Base-by-base conservation (phyloP, 805 yeast genomes). In the Wickerhamiella kurtzmanii region DNA sequence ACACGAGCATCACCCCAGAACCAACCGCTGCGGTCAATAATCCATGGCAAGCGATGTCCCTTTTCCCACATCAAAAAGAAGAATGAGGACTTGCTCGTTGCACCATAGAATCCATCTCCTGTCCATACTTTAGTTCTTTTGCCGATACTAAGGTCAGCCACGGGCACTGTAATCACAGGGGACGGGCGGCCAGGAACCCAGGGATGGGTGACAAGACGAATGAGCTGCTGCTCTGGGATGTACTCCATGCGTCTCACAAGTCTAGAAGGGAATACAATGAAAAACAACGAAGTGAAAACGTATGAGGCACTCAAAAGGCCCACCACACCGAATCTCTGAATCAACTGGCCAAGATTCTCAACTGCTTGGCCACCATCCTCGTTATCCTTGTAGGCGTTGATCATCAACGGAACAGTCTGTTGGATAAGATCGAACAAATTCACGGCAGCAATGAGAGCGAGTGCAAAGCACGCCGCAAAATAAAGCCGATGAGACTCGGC, bases 1-100 rank as follows among this genome's bases (percentile, higher is more conserved):
- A 85, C 81, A 49, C 95, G 70, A 15, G 94, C 95, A 62, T 85
- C 94, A 32, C 92, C 88, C 94, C 94, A 85, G 66, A 82, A 85
- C 70, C 86, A 85, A 11, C 94, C 95, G 56, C 77, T 79, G 53
- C 95, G 70, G 60, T 85, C 95, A 17, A 83, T 81, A 16, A 81
- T 65, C 85, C 88, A 84, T 20, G 83, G 85, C 37, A 75, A 68
- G 48, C 67, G 64, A 37, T 59, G 63, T 18, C 73, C 72, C 19
- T 67, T 63, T 56, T 83, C 89, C 60, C 75, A 77, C 53, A 85
- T 62, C 42, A 81, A 74, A 58, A 83, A 80, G 70, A 81, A 79
- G 61, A 84, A 84, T 45, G 82, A 72, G 2, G 82, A 69, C 42
- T 77, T 74, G 62, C 82, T 87, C 21, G 82, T 73, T 1, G 94